Percentiles rank a stretch among this genome's conserved stretches.
Evolutionary conservation across 164 flowering plant genomes (phyloP).

Genomic region (Annona squamosa): DNA sequence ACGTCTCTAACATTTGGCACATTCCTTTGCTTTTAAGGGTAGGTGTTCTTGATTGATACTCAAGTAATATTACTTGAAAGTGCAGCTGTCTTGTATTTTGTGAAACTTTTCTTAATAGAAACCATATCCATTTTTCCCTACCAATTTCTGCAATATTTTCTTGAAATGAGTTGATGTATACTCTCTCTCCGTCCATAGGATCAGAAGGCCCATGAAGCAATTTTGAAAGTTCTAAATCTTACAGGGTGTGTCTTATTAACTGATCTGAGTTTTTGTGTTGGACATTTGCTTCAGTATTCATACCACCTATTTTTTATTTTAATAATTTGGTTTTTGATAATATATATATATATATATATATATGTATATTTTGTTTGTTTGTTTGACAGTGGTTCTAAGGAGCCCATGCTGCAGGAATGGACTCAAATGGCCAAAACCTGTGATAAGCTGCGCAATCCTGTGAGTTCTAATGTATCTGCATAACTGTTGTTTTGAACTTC

Average conservation of each 20-base stretch:
- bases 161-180: not conserved
- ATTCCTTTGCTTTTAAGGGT: constrained; percentile 77
- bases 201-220: constrained; percentile 93
- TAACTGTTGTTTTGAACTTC: not conserved
- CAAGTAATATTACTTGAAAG: not conserved
- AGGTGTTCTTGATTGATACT: constrained; percentile 19
- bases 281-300: not conserved
- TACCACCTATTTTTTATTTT: not conserved
- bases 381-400: constrained; percentile 40
- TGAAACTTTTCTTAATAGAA: not conserved
- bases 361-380: constrained; percentile 2
- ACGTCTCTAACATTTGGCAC: constrained; percentile 91
- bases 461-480: constrained; percentile 23
- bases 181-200: constrained; percentile 34
- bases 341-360: too few relatives aligned
- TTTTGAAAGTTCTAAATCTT: constrained; percentile 73
- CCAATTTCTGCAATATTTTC: not conserved
- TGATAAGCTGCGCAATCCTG: constrained; percentile 60
- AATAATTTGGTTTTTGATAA: not conserved
- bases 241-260: constrained; percentile 42
- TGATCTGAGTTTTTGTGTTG: not conserved
- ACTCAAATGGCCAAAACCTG: constrained; percentile 54
- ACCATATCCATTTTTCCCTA: not conserved
- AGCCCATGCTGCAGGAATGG: constrained; percentile 75
- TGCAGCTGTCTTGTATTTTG: not conserved